Percentiles rank a stretch among this genome's conserved stretches.
Evolutionary conservation across 352 stramenopile genomes (phyloP).

Genomic region (Globisporangium recalcitrans): DNA sequence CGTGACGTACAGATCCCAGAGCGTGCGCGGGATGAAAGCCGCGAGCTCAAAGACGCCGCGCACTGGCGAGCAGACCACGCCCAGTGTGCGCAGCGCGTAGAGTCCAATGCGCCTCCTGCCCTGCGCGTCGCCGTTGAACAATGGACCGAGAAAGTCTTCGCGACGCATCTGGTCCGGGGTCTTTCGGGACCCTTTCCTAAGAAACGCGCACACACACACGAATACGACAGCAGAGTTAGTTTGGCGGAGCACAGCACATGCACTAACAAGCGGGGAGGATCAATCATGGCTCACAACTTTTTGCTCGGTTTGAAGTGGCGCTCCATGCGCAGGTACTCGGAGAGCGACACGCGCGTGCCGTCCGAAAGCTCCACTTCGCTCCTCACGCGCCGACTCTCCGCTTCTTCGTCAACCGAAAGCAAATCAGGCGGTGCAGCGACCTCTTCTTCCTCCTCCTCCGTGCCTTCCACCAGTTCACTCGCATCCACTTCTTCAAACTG

Average conservation of each 20-base stretch:
- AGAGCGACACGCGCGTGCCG: constrained; percentile 46
- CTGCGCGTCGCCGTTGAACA: constrained; percentile 54
- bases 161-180: constrained; percentile 48
- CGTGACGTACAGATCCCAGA: constrained; percentile 40
- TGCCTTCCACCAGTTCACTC: constrained; percentile 17
- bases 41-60: constrained; percentile 45
- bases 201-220: not conserved
- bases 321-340: constrained; percentile 59
- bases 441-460: constrained; percentile 20
- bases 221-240: not conserved
- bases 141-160: constrained; percentile 54
- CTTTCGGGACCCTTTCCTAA: constrained; percentile 29
- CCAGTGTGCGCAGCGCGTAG: constrained; percentile 44
- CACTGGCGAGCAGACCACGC: constrained; percentile 53
- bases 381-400: constrained; percentile 25
- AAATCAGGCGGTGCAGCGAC: not conserved
- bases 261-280: no score
- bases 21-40: constrained; percentile 37
- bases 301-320: constrained; percentile 26
- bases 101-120: constrained; percentile 52
- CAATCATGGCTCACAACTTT: constrained; percentile 37
- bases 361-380: constrained; percentile 60
- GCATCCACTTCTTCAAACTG: constrained; percentile 33
- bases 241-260: no score
- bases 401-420: constrained; percentile 25